These are phyloP conservation scores for Pichia cactophila DNA, from an alignment of 1,139 yeast genomes.

Conservation along the genomic window DNA sequence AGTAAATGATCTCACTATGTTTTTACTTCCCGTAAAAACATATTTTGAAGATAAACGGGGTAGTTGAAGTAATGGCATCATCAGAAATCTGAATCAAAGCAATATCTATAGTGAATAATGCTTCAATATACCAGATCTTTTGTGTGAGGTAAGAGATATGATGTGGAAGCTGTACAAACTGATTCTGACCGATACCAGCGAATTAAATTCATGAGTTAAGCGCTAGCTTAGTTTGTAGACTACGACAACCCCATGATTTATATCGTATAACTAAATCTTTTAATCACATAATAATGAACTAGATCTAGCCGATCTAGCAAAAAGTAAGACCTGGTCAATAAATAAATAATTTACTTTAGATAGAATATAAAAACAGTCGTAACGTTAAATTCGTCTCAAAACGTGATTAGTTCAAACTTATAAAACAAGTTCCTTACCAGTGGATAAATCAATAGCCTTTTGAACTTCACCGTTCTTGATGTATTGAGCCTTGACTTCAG, in stretches of 20 bases:
- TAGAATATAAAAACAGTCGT: constrained; percentile 1
- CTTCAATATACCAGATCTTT: too few species aligned
- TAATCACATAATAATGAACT: too few species aligned
- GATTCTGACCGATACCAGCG: not conserved
- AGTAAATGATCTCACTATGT: not conserved
- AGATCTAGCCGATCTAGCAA: too few species aligned
- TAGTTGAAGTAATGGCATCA: not conserved
- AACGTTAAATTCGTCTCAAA: not conserved
- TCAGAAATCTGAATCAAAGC: not conserved
- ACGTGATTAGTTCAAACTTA: not conserved
- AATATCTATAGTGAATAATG: too few species aligned
- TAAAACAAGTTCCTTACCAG: constrained; percentile 18
- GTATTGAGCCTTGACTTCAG: constrained; percentile 72
- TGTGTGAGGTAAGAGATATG: not conserved
- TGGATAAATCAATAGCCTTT: constrained; percentile 21
- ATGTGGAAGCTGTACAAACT: not conserved
- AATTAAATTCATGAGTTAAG: not conserved
- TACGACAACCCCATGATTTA: not conserved
- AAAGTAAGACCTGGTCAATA: not conserved
- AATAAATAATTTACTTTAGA: not conserved
- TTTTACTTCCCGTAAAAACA: not conserved
- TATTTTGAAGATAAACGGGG: not conserved
- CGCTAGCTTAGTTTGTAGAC: not conserved
- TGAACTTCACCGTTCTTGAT: constrained; percentile 57
- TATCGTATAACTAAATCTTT: too few species aligned